Base-by-base conservation (phyloP, 768 basidiomycete genomes). In the Naganishia randhawae region DNA sequence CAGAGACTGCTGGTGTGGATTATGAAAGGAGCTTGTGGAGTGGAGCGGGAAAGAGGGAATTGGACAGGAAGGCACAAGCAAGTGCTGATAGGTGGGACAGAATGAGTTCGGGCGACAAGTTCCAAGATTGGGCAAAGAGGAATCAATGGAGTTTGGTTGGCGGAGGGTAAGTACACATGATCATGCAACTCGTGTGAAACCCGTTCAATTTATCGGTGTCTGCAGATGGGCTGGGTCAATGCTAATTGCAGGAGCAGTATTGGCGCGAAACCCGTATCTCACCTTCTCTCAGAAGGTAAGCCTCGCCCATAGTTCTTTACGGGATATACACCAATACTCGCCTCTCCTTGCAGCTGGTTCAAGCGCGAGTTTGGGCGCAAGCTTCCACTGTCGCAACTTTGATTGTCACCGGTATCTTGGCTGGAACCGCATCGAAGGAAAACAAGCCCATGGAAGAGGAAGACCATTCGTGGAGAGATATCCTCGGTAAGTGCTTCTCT, bases 311-410 rank as follows among this genome's bases (percentile, higher is more conserved):
- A 37, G n/a, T 16, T 61, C 37, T 19, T 41, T 32, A 22, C 16
- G 14, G 10, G 3, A 22, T 2, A 32, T n/a, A 5, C 10, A 11
- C 42, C 55, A 19, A 63, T n/a, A 25, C 27, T 17, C 32, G 19
- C 14, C 31, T 33, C 3, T 29, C 55, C 3, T 41, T 3, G 52
- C 57, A 78, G 77, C 63, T 80, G 63, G 78, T 80, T 1, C 78
- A 80, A 74, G 76, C 78, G n/a, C 76, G 78, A 74, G 74, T 80
- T 70, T 78, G 71, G 71, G 78, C 78, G 17, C 78, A 80, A 73
- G 77, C 72, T 37, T 70, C 76, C 27, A 80, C 77, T 3, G 74
- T 80, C 37, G 76, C 70, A 10, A 55, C 73, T 16, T 65, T 79
- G n/a, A 71, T 80, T 62, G 69, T 68, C 19, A 74, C 77, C 0